Evolutionary conservation across 441 rosid genomes (phyloP), one percentile per base, ranked within the genome.

Genomic region (Gossypium davidsonii): DNA sequence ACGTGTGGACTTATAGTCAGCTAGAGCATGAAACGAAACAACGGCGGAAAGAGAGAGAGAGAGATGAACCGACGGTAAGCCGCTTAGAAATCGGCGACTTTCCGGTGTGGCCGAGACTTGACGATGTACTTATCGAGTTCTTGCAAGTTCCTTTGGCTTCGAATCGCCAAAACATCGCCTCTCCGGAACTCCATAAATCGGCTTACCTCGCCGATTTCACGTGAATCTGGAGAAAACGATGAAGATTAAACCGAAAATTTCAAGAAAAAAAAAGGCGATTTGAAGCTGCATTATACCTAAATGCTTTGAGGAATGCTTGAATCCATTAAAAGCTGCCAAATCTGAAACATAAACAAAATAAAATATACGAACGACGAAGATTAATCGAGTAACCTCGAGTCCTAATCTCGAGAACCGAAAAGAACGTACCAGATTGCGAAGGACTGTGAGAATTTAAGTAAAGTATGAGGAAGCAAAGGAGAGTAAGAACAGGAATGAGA

Each of bases 311-410:
- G 76, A 48, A 56, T 73, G 89, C 83, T 80, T 83, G 85, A 88
- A 83, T 81, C 90, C 85, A 8, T 80, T 83, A 76, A 94, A 91
- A 72, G 83, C 87, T 75, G 88, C 89, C 79, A 94, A 88, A 85
- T 91, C 97, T 91, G 88, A 67, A 74, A 77, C n/a, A 37, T 28
- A 17, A 55, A 28, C 21, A 58, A 34, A 51, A 34, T 18, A n/a
- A 53, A 52, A 48, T 12, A 56, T 52, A 17, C 23, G 5, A 75
- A 71, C 65, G 25, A 4, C 28, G 9, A 31, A 1, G 61, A 51
- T 52, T 52, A 51, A 52, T 26, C 26, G 8, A 26, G 17, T 8
- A 67, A 10, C 48, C 14, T 28, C 1, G 17, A 25, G 3, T 17
- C 15, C 20, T 15, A 7, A 34, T 15, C n/a, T 18, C 28, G 9